Evolutionary conservation across 345 rosid species (phyloP).

Genomic region (Hibiscus trionum): DNA sequence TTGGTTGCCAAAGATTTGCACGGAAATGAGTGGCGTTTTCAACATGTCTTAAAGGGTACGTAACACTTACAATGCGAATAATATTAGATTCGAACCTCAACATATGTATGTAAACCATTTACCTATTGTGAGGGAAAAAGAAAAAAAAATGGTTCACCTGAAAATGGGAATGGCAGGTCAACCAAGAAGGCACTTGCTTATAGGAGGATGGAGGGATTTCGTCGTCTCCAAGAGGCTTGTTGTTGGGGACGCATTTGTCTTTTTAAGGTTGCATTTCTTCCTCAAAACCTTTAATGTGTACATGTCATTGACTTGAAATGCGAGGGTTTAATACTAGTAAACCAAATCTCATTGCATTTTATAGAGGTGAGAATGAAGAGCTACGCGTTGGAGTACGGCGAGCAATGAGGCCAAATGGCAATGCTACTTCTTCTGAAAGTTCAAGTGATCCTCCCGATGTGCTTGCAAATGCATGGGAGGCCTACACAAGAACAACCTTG

Average conservation of each 20-base stretch:
- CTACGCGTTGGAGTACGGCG: background rate
- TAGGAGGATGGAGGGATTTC: constrained; percentile 80
- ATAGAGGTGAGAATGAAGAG: background rate
- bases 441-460: background rate
- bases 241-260: constrained; percentile 77
- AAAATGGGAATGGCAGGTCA: constrained; percentile 43
- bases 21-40: constrained; percentile 58
- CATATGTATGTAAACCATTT: too few species aligned
- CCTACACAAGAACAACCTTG: background rate
- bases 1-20: constrained; percentile 70
- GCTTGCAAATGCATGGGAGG: background rate
- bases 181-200: constrained; percentile 72
- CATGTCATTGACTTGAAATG: background rate
- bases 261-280: constrained; percentile 33
- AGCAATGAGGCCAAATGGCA: background rate
- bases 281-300: background rate
- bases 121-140: too few species aligned
- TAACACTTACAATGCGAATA: constrained; percentile 11
- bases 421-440: background rate
- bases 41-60: constrained; percentile 55
- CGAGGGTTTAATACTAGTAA: too few species aligned
- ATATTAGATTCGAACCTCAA: too few species aligned
- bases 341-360: too few species aligned
- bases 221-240: constrained; percentile 69
- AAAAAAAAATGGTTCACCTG: too few species aligned